phyloP scores from a whole-genome alignment of 495 filamentous ascomycete genomes.

The Neurospora discreta region DNA sequence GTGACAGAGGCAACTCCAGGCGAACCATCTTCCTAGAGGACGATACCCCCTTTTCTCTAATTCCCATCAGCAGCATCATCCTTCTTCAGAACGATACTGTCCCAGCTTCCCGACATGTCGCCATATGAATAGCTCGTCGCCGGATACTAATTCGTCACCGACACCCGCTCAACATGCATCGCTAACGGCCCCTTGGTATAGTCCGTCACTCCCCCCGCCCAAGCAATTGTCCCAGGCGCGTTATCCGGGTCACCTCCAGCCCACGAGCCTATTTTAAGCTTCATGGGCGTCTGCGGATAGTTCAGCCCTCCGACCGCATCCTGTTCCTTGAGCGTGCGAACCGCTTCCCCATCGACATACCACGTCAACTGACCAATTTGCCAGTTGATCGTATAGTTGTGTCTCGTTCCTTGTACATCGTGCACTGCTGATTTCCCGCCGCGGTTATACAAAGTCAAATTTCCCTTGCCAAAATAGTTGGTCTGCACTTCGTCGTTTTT shows the following conservation, averaged over 20 bases:
- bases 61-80: background rate
- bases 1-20: background rate
- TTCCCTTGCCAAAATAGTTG: constrained; percentile 92
- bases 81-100: constrained; percentile 40
- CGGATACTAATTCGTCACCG: constrained; percentile 54
- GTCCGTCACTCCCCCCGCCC: constrained; percentile 70
- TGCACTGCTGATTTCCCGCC: constrained; percentile 49
- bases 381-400: constrained; percentile 83
- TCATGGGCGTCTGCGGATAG: constrained; percentile 82
- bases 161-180: constrained; percentile 67
- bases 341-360: constrained; percentile 58
- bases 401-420: constrained; percentile 50
- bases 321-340: constrained; percentile 53
- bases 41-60: background rate
- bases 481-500: constrained; percentile 58
- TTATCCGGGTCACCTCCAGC: constrained; percentile 61
- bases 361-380: constrained; percentile 59
- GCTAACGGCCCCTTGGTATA: constrained; percentile 64
- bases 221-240: constrained; percentile 65
- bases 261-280: constrained; percentile 73
- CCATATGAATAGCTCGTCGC: constrained; percentile 64
- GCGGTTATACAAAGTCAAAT: constrained; percentile 59
- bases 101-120: constrained; percentile 54
- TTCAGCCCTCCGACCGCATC: constrained; percentile 47
- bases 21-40: background rate